Evolutionary conservation across 2,329 filamentous ascomycete genomes (phyloP).

Genomic region (Venturia aucupariae): DNA sequence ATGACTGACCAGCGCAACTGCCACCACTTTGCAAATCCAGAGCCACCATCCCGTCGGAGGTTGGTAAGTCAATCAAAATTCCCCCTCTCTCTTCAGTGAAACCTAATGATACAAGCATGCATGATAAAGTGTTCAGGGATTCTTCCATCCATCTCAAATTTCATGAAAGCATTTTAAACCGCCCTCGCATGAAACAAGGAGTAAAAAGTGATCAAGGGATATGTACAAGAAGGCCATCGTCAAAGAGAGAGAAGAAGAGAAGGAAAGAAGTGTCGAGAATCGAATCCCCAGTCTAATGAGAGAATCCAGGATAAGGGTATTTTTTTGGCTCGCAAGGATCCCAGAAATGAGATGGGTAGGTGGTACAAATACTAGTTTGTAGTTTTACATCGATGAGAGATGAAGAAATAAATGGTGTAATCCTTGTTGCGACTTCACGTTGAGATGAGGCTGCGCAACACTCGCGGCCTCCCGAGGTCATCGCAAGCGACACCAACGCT

Average conservation of each 20-base stretch:
- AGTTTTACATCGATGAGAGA: neutral
- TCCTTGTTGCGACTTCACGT: neutral
- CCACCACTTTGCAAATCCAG: neutral
- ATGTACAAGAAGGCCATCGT: constrained; percentile 5
- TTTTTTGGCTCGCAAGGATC: neutral
- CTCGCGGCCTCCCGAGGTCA: neutral
- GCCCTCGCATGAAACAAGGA: neutral
- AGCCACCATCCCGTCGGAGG: neutral
- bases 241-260: neutral
- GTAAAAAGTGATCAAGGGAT: neutral
- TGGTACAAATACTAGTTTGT: neutral
- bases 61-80: neutral
- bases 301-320: neutral
- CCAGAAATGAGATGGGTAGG: neutral
- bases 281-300: neutral
- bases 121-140: no score
- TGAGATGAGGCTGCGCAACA: neutral
- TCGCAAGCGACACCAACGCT: neutral
- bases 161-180: neutral
- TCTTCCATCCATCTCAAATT: neutral
- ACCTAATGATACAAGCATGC: neutral
- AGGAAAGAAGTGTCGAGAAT: neutral
- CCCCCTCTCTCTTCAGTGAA: neutral
- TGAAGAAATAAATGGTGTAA: neutral
- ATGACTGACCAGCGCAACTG: neutral